A percentile compares a stretch with the other conserved stretches of the same genome.
These are phyloP conservation scores for Talaromyces proteolyticus DNA, from an alignment of 495 filamentous ascomycete species.

Conservation along the genomic window DNA sequence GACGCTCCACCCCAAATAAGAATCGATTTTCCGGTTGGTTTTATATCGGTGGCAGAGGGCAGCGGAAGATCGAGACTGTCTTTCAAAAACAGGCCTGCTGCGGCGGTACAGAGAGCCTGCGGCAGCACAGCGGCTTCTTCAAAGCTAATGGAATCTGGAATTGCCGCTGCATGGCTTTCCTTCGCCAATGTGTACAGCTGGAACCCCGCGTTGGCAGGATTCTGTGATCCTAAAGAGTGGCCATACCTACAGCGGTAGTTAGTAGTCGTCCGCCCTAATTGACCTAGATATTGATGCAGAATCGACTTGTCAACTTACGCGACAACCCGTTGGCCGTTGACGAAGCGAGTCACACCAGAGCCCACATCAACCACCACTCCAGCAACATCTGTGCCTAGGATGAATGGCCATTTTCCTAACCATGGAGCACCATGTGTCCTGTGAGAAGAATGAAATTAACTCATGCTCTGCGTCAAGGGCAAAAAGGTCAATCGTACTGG, in stretches of 20 bases:
- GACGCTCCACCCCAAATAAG: slow-evolving; percentile 45
- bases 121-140: slow-evolving; percentile 45
- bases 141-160: slow-evolving; percentile 43
- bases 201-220: slow-evolving; percentile 32
- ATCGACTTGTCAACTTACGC: slow-evolving; percentile 21
- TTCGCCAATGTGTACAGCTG: slow-evolving; percentile 39
- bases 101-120: slow-evolving; percentile 49
- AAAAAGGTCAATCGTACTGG: too few relatives aligned
- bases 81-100: slow-evolving; percentile 40
- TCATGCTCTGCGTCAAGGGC: too few relatives aligned
- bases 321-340: slow-evolving; percentile 27
- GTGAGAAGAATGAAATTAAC: too few relatives aligned
- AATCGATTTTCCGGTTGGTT: slow-evolving; percentile 7
- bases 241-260: too few relatives aligned
- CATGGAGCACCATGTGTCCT: too few relatives aligned
- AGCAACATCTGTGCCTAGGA: slow-evolving; percentile 49
- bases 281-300: too few relatives aligned
- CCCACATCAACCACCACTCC: slow-evolving; percentile 48
- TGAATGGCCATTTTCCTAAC: slow-evolving; percentile 42
- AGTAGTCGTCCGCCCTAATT: too few relatives aligned
- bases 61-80: slow-evolving; percentile 29
- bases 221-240: slow-evolving; percentile 1
- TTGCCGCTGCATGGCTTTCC: slow-evolving; percentile 24
- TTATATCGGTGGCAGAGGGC: slow-evolving; percentile 17
- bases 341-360: slow-evolving; percentile 32